Conservation (phyloP, 2,329 filamentous ascomycete genomes). For the Helminthosporium solani region DNA sequence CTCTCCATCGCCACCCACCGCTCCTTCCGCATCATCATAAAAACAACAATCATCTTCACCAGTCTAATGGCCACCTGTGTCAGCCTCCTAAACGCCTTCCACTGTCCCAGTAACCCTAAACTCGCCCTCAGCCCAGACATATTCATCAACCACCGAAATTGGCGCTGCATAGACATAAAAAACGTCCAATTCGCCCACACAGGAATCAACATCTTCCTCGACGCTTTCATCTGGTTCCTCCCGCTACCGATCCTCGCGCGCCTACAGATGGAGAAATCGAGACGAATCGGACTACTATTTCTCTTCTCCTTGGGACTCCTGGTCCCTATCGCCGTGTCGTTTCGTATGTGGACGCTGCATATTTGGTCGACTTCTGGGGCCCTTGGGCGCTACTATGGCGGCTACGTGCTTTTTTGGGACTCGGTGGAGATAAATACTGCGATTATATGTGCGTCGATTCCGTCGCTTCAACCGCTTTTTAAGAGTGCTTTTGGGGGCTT, state of each 20-base stretch:
- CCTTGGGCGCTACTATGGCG: slow-evolving; percentile 19
- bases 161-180: slow-evolving; percentile 17
- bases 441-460: slow-evolving; percentile 25
- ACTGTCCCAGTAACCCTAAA: slow-evolving; percentile 20
- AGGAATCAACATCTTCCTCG: slow-evolving; percentile 26
- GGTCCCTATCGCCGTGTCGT: slow-evolving; percentile 20
- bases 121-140: slow-evolving; percentile 16
- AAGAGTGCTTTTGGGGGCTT: slow-evolving; percentile 16
- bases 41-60: slow-evolving; percentile 17
- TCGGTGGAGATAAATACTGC: slow-evolving; percentile 30
- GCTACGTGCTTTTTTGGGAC: slow-evolving; percentile 27
- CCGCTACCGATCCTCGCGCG: slow-evolving; percentile 26
- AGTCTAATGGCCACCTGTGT: slow-evolving; percentile 12
- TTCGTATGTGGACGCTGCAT: slow-evolving; percentile 20
- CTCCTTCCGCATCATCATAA: slow-evolving; percentile 20
- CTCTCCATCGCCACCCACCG: slow-evolving; percentile 24
- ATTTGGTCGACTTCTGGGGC: slow-evolving; percentile 16
- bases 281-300: slow-evolving; percentile 20
- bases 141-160: slow-evolving; percentile 10
- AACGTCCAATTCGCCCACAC: slow-evolving; percentile 22
- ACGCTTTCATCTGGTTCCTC: slow-evolving; percentile 22
- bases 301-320: slow-evolving; percentile 26
- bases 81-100: slow-evolving; percentile 22
- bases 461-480: slow-evolving; percentile 25
- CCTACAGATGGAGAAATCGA: slow-evolving; percentile 24